These are phyloP conservation scores for Curvularia sp. DNA, from an alignment of 2,329 filamentous ascomycete species.

Conservation along the genomic window DNA sequence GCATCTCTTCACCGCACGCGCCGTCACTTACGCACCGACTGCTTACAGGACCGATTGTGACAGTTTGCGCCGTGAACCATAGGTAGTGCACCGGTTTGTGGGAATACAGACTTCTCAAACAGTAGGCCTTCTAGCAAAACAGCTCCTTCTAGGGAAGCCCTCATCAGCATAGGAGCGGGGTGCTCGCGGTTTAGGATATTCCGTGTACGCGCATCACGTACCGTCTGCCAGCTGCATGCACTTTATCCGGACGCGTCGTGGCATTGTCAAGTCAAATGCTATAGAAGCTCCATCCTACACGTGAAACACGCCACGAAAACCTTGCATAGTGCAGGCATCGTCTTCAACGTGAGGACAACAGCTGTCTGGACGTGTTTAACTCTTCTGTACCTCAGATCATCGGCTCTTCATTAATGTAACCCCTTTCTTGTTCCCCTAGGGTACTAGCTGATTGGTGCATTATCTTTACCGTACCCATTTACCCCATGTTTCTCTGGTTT, in stretches of 20 bases:
- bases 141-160: background rate
- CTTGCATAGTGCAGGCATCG: background rate
- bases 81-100: background rate
- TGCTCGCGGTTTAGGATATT: background rate
- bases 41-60: background rate
- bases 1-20: too few relatives aligned
- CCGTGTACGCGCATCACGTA: background rate
- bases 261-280: slow-evolving; percentile 4
- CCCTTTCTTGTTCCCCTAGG: background rate
- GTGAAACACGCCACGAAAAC: slow-evolving; percentile 3
- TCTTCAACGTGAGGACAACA: background rate
- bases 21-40: background rate
- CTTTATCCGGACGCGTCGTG: background rate
- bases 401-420: background rate
- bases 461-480: slow-evolving; percentile 18
- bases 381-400: background rate
- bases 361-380: background rate
- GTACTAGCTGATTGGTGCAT: slow-evolving; percentile 33
- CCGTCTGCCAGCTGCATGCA: background rate
- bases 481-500: slow-evolving; percentile 22
- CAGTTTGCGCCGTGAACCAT: background rate
- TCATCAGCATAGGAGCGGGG: background rate
- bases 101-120: background rate
- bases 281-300: slow-evolving; percentile 7
- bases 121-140: background rate